Conservation (phyloP, 805 yeast genomes). For the Barnettozyma sp. region DNA sequence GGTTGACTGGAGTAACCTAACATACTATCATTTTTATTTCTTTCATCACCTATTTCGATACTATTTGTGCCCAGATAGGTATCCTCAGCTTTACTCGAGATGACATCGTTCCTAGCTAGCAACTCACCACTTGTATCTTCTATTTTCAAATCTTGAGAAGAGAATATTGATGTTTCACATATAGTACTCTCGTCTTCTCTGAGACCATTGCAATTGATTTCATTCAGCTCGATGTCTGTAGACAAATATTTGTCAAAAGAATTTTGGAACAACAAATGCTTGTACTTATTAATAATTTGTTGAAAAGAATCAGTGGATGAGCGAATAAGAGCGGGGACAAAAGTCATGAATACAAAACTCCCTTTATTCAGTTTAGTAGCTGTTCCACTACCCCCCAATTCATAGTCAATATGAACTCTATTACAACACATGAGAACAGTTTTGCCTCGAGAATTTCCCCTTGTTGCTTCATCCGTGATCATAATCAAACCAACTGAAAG, state of each 20-base stretch:
- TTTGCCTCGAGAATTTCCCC: background rate
- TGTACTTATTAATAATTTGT: background rate
- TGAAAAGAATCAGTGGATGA: background rate
- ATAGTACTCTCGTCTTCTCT: background rate
- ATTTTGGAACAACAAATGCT: conserved; percentile 7
- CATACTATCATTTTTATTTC: too few species aligned
- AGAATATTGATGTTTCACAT: too few species aligned
- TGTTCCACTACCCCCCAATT: conserved; percentile 15
- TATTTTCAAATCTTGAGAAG: too few species aligned
- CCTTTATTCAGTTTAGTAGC: background rate
- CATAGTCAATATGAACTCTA: conserved; percentile 20
- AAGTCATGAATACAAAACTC: conserved; percentile 11
- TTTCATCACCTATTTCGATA: too few species aligned
- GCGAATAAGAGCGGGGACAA: conserved; percentile 10
- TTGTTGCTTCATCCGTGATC: conserved; percentile 11
- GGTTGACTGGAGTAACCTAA: conserved; percentile 18
- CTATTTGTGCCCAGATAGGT: too few species aligned
- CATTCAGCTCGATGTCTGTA: conserved; percentile 13
- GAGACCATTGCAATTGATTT: background rate
- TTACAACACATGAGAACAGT: conserved; percentile 12
- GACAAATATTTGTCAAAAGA: conserved; percentile 13
- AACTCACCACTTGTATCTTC: too few species aligned
- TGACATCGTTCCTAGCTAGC: too few species aligned
- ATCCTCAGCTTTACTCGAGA: too few species aligned
- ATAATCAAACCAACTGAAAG: conserved; percentile 8